These are phyloP conservation scores for Chrysochromulina tobinii DNA, from an alignment of 78 protist species.

Conservation along the genomic window DNA sequence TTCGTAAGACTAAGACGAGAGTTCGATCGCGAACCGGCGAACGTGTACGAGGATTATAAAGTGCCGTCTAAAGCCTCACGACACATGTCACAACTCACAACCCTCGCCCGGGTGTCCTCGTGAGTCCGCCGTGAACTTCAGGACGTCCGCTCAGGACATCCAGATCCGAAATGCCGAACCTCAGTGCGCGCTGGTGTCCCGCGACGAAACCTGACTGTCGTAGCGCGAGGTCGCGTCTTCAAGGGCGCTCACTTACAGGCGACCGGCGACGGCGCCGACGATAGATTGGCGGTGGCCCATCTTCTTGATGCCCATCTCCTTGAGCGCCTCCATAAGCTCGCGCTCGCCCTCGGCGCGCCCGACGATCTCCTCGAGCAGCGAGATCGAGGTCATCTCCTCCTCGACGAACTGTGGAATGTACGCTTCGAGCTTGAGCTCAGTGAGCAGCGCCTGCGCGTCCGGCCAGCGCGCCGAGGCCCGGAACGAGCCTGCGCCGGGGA, in stretches of 20 bases:
- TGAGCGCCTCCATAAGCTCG: constrained; percentile 20
- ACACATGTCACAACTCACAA: no score
- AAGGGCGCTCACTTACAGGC: background rate
- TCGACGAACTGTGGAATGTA: background rate
- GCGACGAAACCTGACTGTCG: no score
- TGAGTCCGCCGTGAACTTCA: no score
- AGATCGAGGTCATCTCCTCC: constrained; percentile 12
- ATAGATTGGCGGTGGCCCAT: background rate
- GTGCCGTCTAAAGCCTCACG: no score
- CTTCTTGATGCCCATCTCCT: constrained; percentile 18
- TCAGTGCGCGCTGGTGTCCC: no score
- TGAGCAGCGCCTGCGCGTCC: background rate
- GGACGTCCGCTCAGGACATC: no score
- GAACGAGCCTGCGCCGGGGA: background rate
- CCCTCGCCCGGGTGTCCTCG: no score
- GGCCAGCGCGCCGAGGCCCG: background rate
- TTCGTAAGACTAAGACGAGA: no score
- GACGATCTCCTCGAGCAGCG: constrained; percentile 21
- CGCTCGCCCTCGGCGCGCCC: background rate
- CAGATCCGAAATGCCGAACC: no score
- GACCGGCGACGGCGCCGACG: background rate
- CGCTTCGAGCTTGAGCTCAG: background rate
- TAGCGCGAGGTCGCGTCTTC: background rate
- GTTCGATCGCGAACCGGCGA: no score
- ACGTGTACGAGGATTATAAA: no score